Percentiles rank a stretch among this genome's conserved stretches.
Evolutionary conservation across 1,139 yeast genomes (phyloP).

Genomic region (Protomyces gravidus): DNA sequence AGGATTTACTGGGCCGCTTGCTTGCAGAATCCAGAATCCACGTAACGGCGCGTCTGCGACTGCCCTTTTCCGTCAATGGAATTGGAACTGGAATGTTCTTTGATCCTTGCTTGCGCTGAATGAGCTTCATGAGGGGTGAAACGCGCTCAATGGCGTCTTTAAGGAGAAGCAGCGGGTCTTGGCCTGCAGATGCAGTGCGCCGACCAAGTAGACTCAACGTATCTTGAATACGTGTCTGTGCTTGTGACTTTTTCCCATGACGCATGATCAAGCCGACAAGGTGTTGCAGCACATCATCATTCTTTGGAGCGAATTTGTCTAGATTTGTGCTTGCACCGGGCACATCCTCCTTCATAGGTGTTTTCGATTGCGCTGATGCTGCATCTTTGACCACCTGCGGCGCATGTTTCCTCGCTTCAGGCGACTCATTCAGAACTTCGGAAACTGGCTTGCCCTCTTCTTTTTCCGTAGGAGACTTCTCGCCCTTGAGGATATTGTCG

Average conservation of each 20-base stretch:
- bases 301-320: conserved; percentile 39
- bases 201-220: conserved; percentile 54
- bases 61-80: conserved; percentile 75
- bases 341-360: conserved; percentile 3
- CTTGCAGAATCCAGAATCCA: conserved; percentile 54
- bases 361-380: neutral
- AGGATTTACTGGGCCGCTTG: conserved; percentile 21
- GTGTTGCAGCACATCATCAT: conserved; percentile 69
- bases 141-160: conserved; percentile 70
- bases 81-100: conserved; percentile 58
- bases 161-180: conserved; percentile 72
- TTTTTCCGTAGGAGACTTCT: conserved; percentile 31
- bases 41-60: conserved; percentile 77
- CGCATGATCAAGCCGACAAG: conserved; percentile 87
- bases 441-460: conserved; percentile 34
- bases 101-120: conserved; percentile 30
- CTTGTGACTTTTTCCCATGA: conserved; percentile 80
- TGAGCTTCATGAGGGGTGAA: conserved; percentile 76
- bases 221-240: conserved; percentile 69
- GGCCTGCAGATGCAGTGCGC: conserved; percentile 49
- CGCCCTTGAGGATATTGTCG: conserved; percentile 28
- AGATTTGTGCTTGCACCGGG: conserved; percentile 25
- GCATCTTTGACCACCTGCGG: conserved; percentile 34
- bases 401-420: conserved; percentile 30
- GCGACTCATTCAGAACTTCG: conserved; percentile 33